Base-by-base conservation (phyloP, 2,329 filamentous ascomycete genomes). In the Trichoderma polysporum region DNA sequence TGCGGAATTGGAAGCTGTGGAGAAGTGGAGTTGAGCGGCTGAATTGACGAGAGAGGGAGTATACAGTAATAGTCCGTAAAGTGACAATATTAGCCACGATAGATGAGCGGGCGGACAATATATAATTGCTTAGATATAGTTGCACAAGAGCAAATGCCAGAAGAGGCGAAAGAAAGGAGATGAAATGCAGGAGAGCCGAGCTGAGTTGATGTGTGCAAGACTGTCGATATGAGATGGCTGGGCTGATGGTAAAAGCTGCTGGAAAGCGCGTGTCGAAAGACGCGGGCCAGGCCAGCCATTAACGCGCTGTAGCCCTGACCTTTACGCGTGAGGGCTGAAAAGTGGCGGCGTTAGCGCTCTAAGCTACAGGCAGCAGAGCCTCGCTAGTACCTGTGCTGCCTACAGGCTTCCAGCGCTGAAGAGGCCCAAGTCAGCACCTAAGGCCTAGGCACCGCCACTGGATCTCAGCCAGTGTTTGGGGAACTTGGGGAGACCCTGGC, bases 21-120 rank as follows among this genome's bases (percentile, higher is more conserved):
- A 54, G 53, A 54, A 74, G 70, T 72, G 62, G 64, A 59, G 64
- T 37, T 68, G 70, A 62, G 33, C 58, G 39, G 39, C 33, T 27
- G 41, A 65, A 60, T 45, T 49, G 57, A 63, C 63, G 49, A 35
- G 52, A 25, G 35, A 41, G 57, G 50, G 49, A 52, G 52, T 33
- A 72, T 67, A 70, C 57, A 37, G 53, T 41, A 64, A 62, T 56
- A 13, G 39, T 25, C 27, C 29, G 41, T 13, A 47, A 17, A 58
- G 19, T 19, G 35, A 53, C 27, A 17, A 54, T 17, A 27, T 15
- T 15, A 29, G 50, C 29, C 50, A 56, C 61, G 37, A 25, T 45
- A 27, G 19, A 9, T 41, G 10, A 54, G 22, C 29, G 15, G 29
- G 19, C 27, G 19, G 15, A 8, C 2, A 56, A 35, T 56, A 12